A percentile compares a stretch with the other conserved stretches of the same genome.
phyloP scores from a whole-genome alignment of 257 asterid species.

The Rauvolfia tetraphylla region DNA sequence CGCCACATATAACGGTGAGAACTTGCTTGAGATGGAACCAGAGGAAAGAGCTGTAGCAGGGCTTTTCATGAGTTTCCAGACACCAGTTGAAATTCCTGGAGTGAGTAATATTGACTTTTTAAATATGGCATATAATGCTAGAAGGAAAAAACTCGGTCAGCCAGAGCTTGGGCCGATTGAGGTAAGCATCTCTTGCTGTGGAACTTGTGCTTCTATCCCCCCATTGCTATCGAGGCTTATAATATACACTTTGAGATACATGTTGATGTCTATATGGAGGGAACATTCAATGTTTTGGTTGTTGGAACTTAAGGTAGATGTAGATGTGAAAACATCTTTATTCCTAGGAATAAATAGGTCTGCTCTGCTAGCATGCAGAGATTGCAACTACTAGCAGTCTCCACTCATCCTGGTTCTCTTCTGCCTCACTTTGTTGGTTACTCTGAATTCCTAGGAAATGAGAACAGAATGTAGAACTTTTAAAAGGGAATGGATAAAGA shows the following conservation, averaged over 20 bases:
- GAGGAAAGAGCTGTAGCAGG: constrained; percentile 97
- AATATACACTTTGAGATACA: not conserved
- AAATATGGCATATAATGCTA: constrained; percentile 95
- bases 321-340: not conserved
- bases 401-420: not conserved
- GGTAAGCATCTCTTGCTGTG: constrained; percentile 37
- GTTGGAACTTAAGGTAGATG: not conserved
- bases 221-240: not conserved
- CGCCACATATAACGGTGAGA: constrained; percentile 72
- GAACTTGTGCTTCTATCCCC: not conserved
- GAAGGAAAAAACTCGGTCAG: constrained; percentile 63
- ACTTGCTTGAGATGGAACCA: constrained; percentile 89
- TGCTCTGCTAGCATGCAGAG: not conserved
- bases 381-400: not conserved
- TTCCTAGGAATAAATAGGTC: not conserved
- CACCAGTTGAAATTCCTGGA: constrained; percentile 97
- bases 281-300: not conserved
- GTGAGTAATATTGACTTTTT: constrained; percentile 92
- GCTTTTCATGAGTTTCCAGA: constrained; percentile 93
- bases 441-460: not conserved
- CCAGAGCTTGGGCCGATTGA: constrained; percentile 96
- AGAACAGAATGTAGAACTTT: not conserved
- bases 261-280: not conserved
- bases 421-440: not conserved
- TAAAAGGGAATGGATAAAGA: not conserved